Percentiles rank a stretch among this genome's conserved stretches.
Evolutionary conservation across 2,329 filamentous ascomycete genomes (phyloP).

Genomic region (Fusarium ambrosium): DNA sequence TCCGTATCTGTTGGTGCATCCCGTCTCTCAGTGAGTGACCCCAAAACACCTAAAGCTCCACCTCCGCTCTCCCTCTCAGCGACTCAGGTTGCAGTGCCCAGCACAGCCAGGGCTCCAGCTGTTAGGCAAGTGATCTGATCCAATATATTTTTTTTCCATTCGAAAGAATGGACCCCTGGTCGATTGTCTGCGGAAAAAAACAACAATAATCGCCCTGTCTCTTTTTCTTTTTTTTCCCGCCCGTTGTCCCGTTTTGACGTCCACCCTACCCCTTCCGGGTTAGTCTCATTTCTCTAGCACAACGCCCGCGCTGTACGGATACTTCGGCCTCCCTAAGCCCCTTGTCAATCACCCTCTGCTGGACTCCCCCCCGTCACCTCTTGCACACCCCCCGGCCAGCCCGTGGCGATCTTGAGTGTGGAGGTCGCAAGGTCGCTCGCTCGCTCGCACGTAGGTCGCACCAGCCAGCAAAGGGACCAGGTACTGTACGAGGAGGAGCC

Average conservation of each 20-base stretch:
- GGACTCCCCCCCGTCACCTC: neutral
- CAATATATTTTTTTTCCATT: neutral
- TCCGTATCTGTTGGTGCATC: neutral
- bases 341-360: constrained; percentile 38
- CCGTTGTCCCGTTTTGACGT: constrained; percentile 34
- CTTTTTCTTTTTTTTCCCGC: constrained; percentile 17
- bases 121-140: neutral
- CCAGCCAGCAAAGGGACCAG: constrained; percentile 32
- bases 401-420: constrained; percentile 47
- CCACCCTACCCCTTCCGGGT: constrained; percentile 24
- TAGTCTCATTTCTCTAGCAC: constrained; percentile 36
- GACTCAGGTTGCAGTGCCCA: neutral
- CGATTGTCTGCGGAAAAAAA: neutral
- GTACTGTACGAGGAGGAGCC: constrained; percentile 37
- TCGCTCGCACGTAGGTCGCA: constrained; percentile 20
- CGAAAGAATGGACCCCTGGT: neutral
- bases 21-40: neutral
- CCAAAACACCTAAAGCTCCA: constrained; percentile 17
- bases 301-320: constrained; percentile 28
- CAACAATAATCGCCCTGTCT: constrained; percentile 19
- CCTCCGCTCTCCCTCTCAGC: constrained; percentile 12
- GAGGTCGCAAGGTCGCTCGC: constrained; percentile 38
- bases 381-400: constrained; percentile 41
- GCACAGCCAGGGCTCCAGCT: neutral
- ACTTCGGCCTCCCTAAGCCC: constrained; percentile 38